Evolutionary conservation across 495 filamentous ascomycete genomes (phyloP), one percentile per base, ranked within the genome.

Genomic region (Penicillium simplicissimum): DNA sequence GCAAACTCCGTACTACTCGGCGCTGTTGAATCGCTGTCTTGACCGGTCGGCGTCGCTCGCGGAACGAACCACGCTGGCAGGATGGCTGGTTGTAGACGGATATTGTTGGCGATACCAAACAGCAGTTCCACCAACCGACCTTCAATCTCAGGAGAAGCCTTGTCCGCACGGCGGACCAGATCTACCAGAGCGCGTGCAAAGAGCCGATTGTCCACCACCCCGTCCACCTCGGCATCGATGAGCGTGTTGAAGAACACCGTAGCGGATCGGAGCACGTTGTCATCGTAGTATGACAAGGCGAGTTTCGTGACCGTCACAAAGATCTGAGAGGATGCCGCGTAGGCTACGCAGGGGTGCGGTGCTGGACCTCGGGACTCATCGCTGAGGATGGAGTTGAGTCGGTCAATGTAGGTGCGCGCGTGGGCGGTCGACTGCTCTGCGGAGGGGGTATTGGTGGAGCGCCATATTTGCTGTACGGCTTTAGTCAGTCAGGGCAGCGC

Each of bases 31-130:
- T 73, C 81, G 47, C 76, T 76, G 53, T 83, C 81, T 17, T 67
- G 71, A 56, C 55, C 71, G 58, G 73, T 72, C 55, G 66, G 66
- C 10, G 67, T 66, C 4, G 48, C 69, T 61, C 60, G 73, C 61
- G 72, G 81, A 61, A 69, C 78, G 74, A 99, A 99, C 95, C 95
- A 99, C 17, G 89, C 89, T 4, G 90, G 81, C 31, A 98, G 77
- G 45, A 96, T 91, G 31, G 85, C 82, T 31, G 94, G 93, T 58
- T 93, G 89, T 59, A 96, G 79, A 57, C 95, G 83, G 64, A 99
- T 94, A 79, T 98, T 98, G 58, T 95, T 92, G 15, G 95, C 88
- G 59, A 98, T 90, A 47, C 90, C 93, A 77, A 98, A 99, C 28
- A 96, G 81, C 53, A 99, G 74, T 76, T 98, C 94, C 52, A 97